Percentiles rank a stretch among this genome's conserved stretches.
Conservation (phyloP, 495 filamentous ascomycete genomes). For the Clohesyomyces aquaticus region DNA sequence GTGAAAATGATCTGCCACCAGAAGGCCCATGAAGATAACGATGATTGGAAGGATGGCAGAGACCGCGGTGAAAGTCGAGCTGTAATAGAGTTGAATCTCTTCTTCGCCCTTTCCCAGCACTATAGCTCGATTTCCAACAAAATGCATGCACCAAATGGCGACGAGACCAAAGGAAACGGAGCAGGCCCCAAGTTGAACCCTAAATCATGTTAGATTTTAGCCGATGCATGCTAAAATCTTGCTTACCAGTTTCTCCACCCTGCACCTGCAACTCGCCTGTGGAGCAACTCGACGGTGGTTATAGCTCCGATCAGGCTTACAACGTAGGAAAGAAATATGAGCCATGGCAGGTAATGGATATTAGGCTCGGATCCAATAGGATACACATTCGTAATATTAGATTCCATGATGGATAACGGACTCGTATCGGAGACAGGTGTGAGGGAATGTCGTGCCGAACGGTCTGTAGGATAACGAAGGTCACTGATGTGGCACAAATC, state of each 20-base stretch:
- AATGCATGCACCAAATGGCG: slow-evolving; percentile 86
- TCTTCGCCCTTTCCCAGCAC: slow-evolving; percentile 63
- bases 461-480: too few species aligned
- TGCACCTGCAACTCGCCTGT: slow-evolving; percentile 55
- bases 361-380: slow-evolving; percentile 14
- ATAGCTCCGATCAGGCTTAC: slow-evolving; percentile 76
- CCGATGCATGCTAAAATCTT: too few species aligned
- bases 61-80: slow-evolving; percentile 67
- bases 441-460: background rate
- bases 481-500: too few species aligned
- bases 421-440: background rate
- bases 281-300: slow-evolving; percentile 80
- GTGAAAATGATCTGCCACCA: slow-evolving; percentile 52
- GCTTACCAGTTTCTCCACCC: slow-evolving; percentile 43
- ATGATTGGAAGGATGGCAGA: slow-evolving; percentile 82
- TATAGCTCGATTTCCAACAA: slow-evolving; percentile 81
- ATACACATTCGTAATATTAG: slow-evolving; percentile 14
- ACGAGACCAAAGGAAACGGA: slow-evolving; percentile 80
- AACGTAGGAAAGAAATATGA: slow-evolving; percentile 74
- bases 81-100: slow-evolving; percentile 73
- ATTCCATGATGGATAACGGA: background rate
- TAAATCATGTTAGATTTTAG: slow-evolving; percentile 43
- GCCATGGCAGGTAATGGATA: slow-evolving; percentile 62
- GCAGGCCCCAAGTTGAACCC: slow-evolving; percentile 71
- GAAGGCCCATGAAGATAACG: slow-evolving; percentile 74